Base-by-base conservation (phyloP, 768 basidiomycete genomes). In the Asterophora parasitica region DNA sequence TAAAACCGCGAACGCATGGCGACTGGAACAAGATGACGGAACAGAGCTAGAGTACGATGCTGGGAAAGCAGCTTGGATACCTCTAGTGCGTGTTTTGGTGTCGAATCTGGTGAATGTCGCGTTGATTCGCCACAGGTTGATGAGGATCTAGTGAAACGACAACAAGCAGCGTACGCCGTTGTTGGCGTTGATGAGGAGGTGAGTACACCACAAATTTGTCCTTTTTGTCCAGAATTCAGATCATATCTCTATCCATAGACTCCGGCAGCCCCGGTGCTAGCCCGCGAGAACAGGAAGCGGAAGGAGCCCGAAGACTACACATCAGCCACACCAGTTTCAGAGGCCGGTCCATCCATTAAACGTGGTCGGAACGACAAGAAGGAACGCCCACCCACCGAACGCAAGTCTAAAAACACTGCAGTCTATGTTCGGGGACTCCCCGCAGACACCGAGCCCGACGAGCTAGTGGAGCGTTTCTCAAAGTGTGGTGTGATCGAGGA, bases 111-210 rank as follows among this genome's bases (percentile, higher is more conserved):
- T 35, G 20, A 51, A 38, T 26, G 16, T 35, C 42, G 30, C 30
- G 51, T 34, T 44, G 38, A 53, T 49, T 55, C 39, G 26, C 53
- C 17, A 15, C 58, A 95, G 93, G 73, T 95, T 28, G 89, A 92
- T 54, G 92, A 95, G 53, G 91, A 94, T 44, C 71, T 90, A 10
- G 55, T 95, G 48, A 84, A 82, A 61, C 83, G 82, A 17, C 95
- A 99, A 63, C 96, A 98, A 71, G 93, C 92, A 0, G 94, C 92
- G 1, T 99, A 99, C 66, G 86, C 92, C 0, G 75, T 99, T 1
- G 75, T 74, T 11, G 96, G 95, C 8, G 93, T 99, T 17, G 95
- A 99, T 62, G 96, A 98, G 73, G 79, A 83, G 70, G 94, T 91
- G 64, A 62, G 82, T 67, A 49, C 8, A 40, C 19, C 50, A 27